Conservation (phyloP, 2,329 filamentous ascomycete species). For the Penicillium crustosum region DNA sequence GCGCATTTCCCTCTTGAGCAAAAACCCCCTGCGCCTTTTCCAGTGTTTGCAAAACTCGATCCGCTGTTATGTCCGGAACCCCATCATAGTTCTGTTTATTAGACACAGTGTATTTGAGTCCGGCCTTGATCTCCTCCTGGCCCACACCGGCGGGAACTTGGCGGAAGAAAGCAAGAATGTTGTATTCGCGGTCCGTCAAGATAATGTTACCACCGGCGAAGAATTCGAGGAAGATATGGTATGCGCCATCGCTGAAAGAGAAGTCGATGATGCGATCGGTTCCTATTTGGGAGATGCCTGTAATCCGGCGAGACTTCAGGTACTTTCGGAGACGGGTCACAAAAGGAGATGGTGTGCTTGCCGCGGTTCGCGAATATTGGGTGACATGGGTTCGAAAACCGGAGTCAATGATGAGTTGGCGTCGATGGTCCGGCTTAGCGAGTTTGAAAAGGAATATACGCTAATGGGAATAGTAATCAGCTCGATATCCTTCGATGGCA, state of each 20-base stretch:
- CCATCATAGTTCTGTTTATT: slow-evolving; percentile 81
- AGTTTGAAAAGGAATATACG: slow-evolving; percentile 96
- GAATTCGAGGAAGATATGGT: slow-evolving; percentile 88
- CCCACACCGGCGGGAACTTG: slow-evolving; percentile 77
- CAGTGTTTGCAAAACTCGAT: slow-evolving; percentile 69
- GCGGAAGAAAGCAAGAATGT: slow-evolving; percentile 76
- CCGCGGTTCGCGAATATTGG: slow-evolving; percentile 82
- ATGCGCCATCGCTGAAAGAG: slow-evolving; percentile 86
- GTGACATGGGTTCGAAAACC: slow-evolving; percentile 96
- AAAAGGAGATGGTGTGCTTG: slow-evolving; percentile 79
- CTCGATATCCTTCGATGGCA: slow-evolving; percentile 7
- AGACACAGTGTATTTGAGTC: slow-evolving; percentile 74
- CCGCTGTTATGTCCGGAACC: slow-evolving; percentile 70
- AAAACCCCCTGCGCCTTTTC: slow-evolving; percentile 57
- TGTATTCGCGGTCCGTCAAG: slow-evolving; percentile 79
- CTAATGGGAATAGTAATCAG: slow-evolving; percentile 29
- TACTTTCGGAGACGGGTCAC: slow-evolving; percentile 82
- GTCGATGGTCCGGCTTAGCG: slow-evolving; percentile 81
- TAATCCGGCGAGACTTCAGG: slow-evolving; percentile 82
- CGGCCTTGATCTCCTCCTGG: slow-evolving; percentile 78
- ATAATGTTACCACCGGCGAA: slow-evolving; percentile 96
- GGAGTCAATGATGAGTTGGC: slow-evolving; percentile 89
- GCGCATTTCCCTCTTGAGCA: slow-evolving; percentile 37
- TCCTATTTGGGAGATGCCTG: slow-evolving; percentile 77
- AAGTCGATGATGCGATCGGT: slow-evolving; percentile 93